phyloP scores from a whole-genome alignment of 768 basidiomycete species.

The Suillus subaureus region DNA sequence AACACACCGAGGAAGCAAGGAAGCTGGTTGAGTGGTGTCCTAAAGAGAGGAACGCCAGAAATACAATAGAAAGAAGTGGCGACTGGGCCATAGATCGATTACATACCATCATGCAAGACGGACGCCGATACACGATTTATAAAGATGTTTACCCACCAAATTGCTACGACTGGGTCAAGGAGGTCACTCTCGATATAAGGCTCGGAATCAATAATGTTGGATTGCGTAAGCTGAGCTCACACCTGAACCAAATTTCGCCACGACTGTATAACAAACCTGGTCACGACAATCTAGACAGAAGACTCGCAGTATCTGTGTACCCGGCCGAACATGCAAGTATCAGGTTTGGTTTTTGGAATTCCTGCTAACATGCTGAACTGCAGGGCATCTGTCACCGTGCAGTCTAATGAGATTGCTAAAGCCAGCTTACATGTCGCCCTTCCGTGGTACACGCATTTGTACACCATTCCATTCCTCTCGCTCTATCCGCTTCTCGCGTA shows the following conservation, averaged over 20 bases:
- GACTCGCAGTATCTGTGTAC: background rate
- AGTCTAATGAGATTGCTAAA: slow-evolving; percentile 67
- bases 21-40: background rate
- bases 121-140: background rate
- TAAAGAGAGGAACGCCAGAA: background rate
- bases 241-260: background rate
- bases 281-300: background rate
- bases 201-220: background rate
- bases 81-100: background rate
- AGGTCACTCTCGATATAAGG: no score
- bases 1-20: background rate
- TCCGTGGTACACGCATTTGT: slow-evolving; percentile 73
- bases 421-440: slow-evolving; percentile 68
- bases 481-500: slow-evolving; percentile 86
- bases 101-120: background rate
- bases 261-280: background rate
- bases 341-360: background rate
- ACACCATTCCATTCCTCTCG: slow-evolving; percentile 75
- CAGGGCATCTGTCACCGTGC: slow-evolving; percentile 52
- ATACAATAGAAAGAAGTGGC: background rate
- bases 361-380: background rate
- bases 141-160: no score
- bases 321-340: slow-evolving; percentile 3
- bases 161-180: no score
- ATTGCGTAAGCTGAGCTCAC: background rate